Evolutionary conservation across 2,329 filamentous ascomycete genomes (phyloP), one percentile per base, ranked within the genome.

Genomic region (Colletotrichum magnum): DNA sequence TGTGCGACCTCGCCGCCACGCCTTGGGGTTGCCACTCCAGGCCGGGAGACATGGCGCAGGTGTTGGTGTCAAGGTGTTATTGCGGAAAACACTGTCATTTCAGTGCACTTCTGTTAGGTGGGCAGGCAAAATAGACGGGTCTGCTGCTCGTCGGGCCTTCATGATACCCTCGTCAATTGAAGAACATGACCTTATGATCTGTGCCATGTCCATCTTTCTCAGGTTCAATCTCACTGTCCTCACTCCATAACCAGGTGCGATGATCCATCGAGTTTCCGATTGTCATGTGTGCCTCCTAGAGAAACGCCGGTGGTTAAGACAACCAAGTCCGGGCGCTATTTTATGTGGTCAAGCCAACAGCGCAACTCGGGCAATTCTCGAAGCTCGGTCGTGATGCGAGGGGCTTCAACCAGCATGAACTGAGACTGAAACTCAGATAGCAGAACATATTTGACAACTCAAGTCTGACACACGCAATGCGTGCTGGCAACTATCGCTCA

Each of bases 141-240:
- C 64, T 48, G 64, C 57, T 69, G 16, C 56, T 53, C 51, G 36
- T 47, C 45, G 67, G 56, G 63, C 67, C 41, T 43, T 69, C 56
- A 67, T 66, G 62, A 69, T 66, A 69, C 63, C 67, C 67, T 66
- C 50, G 18, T 58, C 62, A 66, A 67, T 60, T 50, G 62, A 69
- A 61, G 67, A 69, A 66, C 56, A 57, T 58, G 45, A 60, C 51
- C 26, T 57, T 52, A 15, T 24, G 32, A 24, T 32, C n/a, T 43
- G 21, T 59, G 28, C 28, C 5, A 39, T 26, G 13, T 47, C 32
- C 32, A 36, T 12, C 7, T 36, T 36, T 36, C 32, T 10, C 10
- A 10, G 10, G 7, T 36, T 10, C 9, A 36, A 10, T 10, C 21
- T 36, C 32, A 36, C 32, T 10, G 32, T 36, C 6, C 10, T 36